Base-by-base conservation (phyloP, 2,329 filamentous ascomycete species). In the Microdochium trichocladiopsis region DNA sequence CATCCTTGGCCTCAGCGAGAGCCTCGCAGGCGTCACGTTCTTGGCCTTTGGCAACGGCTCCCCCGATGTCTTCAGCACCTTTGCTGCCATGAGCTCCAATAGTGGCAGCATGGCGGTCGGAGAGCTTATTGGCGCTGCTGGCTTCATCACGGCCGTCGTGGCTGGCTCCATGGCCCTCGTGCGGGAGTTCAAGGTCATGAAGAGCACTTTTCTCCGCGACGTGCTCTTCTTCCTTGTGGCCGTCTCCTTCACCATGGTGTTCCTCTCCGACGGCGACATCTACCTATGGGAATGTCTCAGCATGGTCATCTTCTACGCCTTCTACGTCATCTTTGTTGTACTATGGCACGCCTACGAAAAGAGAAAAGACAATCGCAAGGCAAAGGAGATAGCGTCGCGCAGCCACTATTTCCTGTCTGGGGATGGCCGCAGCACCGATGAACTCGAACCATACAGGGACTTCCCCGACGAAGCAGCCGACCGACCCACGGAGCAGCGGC, bases 51-150 rank as follows among this genome's bases (percentile, higher is more conserved):
- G 94, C 58, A 99, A 99, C 74, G 94, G 94, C 50, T 97, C 93
- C 56, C 94, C 94, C 2, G 94, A 99, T 69, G 92, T 99, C 47
- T 99, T 99, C 70, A 96, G 92, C 58, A 99, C 94, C 2, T 97
- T 99, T 71, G 94, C 94, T 16, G 95, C 94, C 60, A 97, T 99
- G 90, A 86, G 86, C 63, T 96, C 92, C 23, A 90, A 97, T 64
- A 96, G 92, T 66, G 93, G 93, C n/a, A 95, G 92, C 72, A 82
- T 99, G 77, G 94, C 94, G 1, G 84, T 99, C 41, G 94, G 94
- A 47, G 94, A 99, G 72, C 77, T 99, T 50, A 90, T 99, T 51
- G 94, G 94, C 31, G 94, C 94, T 11, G 94, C 94, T 31, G 85
- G 90, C 57, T 99, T 99, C 72, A 99, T 99, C 68, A 95, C 92